Evolutionary conservation across 345 rosid genomes (phyloP).

Genomic region (Pistacia vera): DNA sequence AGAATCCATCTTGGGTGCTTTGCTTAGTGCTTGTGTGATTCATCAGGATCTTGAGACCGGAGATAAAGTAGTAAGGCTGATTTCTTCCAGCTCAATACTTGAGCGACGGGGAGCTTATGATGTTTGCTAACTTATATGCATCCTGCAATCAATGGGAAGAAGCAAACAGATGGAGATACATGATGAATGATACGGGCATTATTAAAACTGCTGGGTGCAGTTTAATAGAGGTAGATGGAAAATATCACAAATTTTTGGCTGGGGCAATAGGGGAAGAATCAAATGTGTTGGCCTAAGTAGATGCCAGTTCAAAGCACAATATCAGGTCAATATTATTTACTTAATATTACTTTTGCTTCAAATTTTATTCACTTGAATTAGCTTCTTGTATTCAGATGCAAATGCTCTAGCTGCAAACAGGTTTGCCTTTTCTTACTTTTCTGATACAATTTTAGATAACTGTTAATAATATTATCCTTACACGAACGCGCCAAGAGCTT

Average conservation of each 20-base stretch:
- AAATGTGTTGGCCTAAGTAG: background rate
- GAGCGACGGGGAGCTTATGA: constrained; percentile 36
- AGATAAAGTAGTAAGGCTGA: constrained; percentile 11
- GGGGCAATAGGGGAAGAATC: background rate
- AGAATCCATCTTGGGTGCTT: constrained; percentile 29
- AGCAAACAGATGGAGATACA: constrained; percentile 19
- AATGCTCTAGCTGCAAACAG: background rate
- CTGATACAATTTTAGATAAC: background rate
- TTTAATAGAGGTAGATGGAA: constrained; percentile 24
- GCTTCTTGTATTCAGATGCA: background rate
- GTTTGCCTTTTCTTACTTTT: background rate
- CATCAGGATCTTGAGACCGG: constrained; percentile 28
- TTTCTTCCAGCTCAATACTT: constrained; percentile 10
- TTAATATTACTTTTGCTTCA: too few species aligned
- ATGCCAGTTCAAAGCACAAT: background rate
- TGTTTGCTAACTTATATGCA: constrained; percentile 29
- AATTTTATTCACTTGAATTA: too few species aligned
- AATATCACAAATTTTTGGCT: constrained; percentile 20
- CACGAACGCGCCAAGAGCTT: background rate
- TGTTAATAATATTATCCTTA: background rate
- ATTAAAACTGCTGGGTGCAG: constrained; percentile 25
- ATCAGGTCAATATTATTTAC: too few species aligned
- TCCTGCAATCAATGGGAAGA: constrained; percentile 30
- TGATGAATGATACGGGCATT: constrained; percentile 29
- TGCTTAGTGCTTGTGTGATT: constrained; percentile 35